Evolutionary conservation across 2,329 filamentous ascomycete species (phyloP).

Genomic region (Penicillium oxalicum): DNA sequence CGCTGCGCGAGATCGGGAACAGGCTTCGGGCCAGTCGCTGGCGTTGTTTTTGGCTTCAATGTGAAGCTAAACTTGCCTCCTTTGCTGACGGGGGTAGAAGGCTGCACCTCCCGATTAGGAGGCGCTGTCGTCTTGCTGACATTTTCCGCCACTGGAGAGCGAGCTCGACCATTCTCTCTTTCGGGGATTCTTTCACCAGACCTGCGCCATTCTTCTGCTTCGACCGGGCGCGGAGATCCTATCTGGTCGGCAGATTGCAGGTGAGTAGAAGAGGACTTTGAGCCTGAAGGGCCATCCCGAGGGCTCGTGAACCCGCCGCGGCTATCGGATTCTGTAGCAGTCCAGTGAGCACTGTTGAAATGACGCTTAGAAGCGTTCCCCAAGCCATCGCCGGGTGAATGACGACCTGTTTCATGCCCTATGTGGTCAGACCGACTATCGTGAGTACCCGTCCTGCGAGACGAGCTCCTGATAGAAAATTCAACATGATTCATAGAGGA

Average conservation of each 20-base stretch:
- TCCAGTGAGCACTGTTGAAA: constrained; percentile 69
- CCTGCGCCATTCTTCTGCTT: constrained; percentile 56
- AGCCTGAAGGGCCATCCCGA: constrained; percentile 34
- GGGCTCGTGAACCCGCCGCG: constrained; percentile 43
- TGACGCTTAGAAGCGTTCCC: constrained; percentile 42
- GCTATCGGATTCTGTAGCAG: constrained; percentile 50
- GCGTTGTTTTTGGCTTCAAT: constrained; percentile 70
- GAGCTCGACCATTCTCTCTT: constrained; percentile 56
- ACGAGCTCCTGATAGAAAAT: constrained; percentile 40
- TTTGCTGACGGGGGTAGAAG: constrained; percentile 48
- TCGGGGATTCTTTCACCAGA: constrained; percentile 57
- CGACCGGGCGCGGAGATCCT: constrained; percentile 38
- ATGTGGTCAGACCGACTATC: constrained; percentile 58
- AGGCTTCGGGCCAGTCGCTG: constrained; percentile 48
- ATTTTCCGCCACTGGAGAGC: constrained; percentile 37
- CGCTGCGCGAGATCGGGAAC: constrained; percentile 46
- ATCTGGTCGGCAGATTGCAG: constrained; percentile 31
- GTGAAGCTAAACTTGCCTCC: constrained; percentile 84
- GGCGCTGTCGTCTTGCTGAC: constrained; percentile 49
- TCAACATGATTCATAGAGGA: constrained; percentile 46
- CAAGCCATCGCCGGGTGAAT: constrained; percentile 42
- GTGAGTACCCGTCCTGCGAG: constrained; percentile 49
- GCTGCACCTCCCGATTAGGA: constrained; percentile 49
- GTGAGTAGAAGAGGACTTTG: constrained; percentile 25
- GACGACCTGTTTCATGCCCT: constrained; percentile 40